A percentile compares a stretch with the other conserved stretches of the same genome.
Evolutionary conservation across 192 early-diverging fungal genomes (phyloP).

Genomic region (Blastocladiella britannica): DNA sequence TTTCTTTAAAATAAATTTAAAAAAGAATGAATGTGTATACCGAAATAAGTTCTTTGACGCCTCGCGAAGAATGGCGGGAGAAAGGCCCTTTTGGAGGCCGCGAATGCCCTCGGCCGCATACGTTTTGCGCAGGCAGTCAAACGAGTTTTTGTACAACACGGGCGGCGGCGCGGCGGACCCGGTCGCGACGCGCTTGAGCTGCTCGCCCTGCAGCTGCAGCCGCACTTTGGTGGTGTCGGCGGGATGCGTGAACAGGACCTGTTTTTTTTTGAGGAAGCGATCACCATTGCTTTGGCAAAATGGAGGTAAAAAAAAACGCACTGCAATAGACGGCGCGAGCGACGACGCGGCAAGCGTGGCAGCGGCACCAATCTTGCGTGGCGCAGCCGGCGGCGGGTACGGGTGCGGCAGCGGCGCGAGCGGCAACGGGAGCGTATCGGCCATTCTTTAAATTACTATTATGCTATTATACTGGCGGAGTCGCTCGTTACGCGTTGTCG

Average conservation of each 20-base stretch:
- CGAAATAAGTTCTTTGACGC: constrained; percentile 54
- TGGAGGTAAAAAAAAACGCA: neutral
- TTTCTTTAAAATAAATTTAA: too few relatives aligned
- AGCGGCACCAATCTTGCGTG: neutral
- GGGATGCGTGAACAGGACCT: too few relatives aligned
- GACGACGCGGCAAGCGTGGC: neutral
- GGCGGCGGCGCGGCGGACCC: neutral
- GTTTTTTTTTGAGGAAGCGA: neutral
- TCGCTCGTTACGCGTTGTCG: neutral
- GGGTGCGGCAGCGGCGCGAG: neutral
- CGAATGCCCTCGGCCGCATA: constrained; percentile 36
- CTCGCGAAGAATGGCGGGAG: constrained; percentile 47
- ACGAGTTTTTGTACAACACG: constrained; percentile 33
- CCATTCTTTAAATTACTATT: too few relatives aligned
- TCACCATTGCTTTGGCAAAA: neutral
- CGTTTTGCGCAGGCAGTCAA: constrained; percentile 46
- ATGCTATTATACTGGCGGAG: neutral
- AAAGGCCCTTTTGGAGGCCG: constrained; percentile 49
- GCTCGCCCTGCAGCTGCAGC: neutral
- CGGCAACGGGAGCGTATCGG: neutral
- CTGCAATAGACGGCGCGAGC: neutral
- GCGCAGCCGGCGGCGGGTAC: constrained; percentile 1
- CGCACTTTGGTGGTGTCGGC: too few relatives aligned
- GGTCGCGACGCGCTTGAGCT: neutral
- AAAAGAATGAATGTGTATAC: too few relatives aligned